These are phyloP conservation scores for Metarhizium album DNA, from an alignment of 2,329 filamentous ascomycete species.

Conservation along the genomic window DNA sequence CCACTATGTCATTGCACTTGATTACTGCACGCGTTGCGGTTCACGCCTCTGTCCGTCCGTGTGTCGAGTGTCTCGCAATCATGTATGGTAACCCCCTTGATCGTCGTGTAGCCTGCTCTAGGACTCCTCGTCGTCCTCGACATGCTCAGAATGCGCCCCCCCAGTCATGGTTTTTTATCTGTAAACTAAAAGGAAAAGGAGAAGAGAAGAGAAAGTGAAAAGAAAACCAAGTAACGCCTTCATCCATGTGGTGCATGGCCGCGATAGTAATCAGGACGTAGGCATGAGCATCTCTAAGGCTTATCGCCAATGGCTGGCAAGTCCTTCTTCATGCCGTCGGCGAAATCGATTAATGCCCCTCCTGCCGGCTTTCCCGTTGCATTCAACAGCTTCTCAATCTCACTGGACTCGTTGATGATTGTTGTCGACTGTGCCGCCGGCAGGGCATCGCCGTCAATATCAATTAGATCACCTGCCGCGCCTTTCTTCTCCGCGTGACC, in stretches of 20 bases:
- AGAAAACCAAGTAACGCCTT: slow-evolving; percentile 7
- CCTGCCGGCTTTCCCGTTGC: slow-evolving; percentile 36
- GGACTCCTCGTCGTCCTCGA: background rate
- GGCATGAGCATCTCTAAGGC: background rate
- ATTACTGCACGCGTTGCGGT: background rate
- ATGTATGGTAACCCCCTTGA: background rate
- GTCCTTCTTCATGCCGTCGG: slow-evolving; percentile 39
- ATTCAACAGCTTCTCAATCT: slow-evolving; percentile 33
- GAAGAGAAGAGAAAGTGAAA: too few relatives aligned
- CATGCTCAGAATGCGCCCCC: background rate
- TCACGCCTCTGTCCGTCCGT: background rate
- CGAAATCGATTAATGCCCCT: slow-evolving; percentile 46
- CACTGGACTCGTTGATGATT: slow-evolving; percentile 14
- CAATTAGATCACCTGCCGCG: slow-evolving; percentile 36
- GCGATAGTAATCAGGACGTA: background rate
- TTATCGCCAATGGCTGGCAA: slow-evolving; percentile 24
- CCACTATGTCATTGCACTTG: background rate
- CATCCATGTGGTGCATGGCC: slow-evolving; percentile 1
- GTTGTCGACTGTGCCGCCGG: background rate
- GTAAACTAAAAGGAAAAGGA: background rate
- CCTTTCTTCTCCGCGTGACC: slow-evolving; percentile 8
- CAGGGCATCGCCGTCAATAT: slow-evolving; percentile 35
- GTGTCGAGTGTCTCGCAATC: background rate
- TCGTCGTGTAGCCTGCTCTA: background rate
- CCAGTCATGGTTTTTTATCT: background rate